phyloP scores from a whole-genome alignment of 1,284 basidiomycete genomes.

The Cutaneotrichosporon sp. region DNA sequence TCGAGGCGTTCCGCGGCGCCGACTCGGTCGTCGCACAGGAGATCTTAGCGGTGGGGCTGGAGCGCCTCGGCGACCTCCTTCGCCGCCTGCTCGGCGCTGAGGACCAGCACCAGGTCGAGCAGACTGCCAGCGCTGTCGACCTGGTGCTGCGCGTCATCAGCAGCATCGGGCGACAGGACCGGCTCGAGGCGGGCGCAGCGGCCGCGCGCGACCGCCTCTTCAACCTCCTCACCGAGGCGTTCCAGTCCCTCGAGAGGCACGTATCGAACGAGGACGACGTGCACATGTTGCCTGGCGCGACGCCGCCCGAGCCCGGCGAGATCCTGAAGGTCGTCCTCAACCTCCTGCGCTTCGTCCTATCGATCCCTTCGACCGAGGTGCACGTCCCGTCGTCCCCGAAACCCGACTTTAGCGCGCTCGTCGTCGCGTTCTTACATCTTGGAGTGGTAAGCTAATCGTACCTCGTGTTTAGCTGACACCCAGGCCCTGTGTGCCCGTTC shows the following conservation, averaged over 20 bases:
- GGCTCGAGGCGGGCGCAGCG: constrained; percentile 13
- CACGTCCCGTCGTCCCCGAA: constrained; percentile 29
- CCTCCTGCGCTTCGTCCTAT: constrained; percentile 40
- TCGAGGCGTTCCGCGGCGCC: constrained; percentile 49
- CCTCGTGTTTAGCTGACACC: background rate
- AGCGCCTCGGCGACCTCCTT: constrained; percentile 38
- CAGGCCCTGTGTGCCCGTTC: constrained; percentile 23
- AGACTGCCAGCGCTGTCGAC: constrained; percentile 32
- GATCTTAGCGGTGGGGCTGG: constrained; percentile 44
- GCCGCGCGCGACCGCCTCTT: constrained; percentile 42
- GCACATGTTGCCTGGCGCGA: constrained; percentile 29
- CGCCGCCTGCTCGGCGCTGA: constrained; percentile 41
- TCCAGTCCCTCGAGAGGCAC: constrained; percentile 45
- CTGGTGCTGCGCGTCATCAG: constrained; percentile 44
- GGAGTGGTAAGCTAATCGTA: constrained; percentile 30
- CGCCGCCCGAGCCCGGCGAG: constrained; percentile 35
- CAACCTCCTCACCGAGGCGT: constrained; percentile 37
- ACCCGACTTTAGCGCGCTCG: constrained; percentile 43
- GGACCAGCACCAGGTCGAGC: constrained; percentile 33
- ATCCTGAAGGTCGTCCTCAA: constrained; percentile 34
- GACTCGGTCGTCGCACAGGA: constrained; percentile 45
- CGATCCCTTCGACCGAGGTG: constrained; percentile 29
- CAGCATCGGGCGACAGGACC: constrained; percentile 26
- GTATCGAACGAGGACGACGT: constrained; percentile 31
- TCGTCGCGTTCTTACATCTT: constrained; percentile 35